These are phyloP conservation scores for Vigna unguiculata DNA, from an alignment of 306 rosid species.

Conservation along the genomic window DNA sequence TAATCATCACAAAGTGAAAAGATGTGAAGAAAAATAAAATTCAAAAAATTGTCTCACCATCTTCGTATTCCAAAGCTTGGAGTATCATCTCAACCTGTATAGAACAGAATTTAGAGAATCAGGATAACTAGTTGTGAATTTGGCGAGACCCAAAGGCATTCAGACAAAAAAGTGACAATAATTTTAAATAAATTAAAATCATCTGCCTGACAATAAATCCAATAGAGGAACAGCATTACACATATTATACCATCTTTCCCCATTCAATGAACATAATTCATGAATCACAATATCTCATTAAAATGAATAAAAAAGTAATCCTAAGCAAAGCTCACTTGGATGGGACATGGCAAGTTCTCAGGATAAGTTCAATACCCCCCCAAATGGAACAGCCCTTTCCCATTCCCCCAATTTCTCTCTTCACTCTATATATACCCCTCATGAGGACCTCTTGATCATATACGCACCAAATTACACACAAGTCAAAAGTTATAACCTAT, in stretches of 20 bases:
- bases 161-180: slow-evolving; percentile 1
- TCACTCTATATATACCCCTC: not conserved
- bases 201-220: slow-evolving; percentile 6
- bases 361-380: not conserved
- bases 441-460: not conserved
- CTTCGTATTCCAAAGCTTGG: slow-evolving; percentile 89
- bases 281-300: not conserved
- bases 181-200: slow-evolving; percentile 16
- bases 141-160: slow-evolving; percentile 1
- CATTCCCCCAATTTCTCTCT: slow-evolving; percentile 16
- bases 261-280: not conserved
- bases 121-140: slow-evolving; percentile 24
- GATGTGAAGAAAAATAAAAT: not conserved
- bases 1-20: slow-evolving; percentile 6
- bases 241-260: not conserved
- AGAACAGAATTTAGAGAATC: slow-evolving; percentile 37
- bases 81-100: slow-evolving; percentile 90
- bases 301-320: slow-evolving; percentile 15
- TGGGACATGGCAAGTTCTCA: slow-evolving; percentile 7
- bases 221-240: not conserved
- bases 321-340: not conserved
- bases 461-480: not conserved
- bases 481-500: slow-evolving; percentile 31
- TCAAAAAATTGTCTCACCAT: slow-evolving; percentile 57
- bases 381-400: slow-evolving; percentile 7